Conservation (phyloP, 148 eudicot genomes). For the Rhododendron simsii region DNA sequence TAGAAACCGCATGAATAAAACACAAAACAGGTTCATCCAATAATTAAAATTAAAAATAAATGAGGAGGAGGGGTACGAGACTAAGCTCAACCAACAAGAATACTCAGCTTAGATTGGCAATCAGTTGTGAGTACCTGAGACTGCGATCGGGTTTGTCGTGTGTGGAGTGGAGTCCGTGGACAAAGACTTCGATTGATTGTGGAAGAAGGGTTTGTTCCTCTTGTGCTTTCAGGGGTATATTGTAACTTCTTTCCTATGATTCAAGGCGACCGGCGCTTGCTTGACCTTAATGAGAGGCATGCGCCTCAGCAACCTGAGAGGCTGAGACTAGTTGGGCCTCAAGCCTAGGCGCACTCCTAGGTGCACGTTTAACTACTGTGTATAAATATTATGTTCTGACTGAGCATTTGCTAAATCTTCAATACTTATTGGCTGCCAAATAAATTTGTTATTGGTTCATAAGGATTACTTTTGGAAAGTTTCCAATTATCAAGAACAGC, state of each 20-base stretch:
- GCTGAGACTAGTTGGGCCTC: background rate
- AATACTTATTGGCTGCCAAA: background rate
- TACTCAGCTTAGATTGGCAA: background rate
- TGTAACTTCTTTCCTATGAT: background rate
- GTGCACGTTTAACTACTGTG: background rate
- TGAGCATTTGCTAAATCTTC: background rate
- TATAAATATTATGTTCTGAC: background rate
- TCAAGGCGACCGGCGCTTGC: background rate
- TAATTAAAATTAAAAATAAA: background rate
- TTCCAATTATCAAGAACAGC: conserved; percentile 2
- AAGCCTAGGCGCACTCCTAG: background rate
- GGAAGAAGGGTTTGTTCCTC: background rate
- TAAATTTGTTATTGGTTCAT: background rate
- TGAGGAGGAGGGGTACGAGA: background rate
- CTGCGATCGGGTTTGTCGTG: background rate
- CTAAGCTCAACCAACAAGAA: background rate
- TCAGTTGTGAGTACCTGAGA: background rate
- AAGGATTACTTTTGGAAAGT: background rate
- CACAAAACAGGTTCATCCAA: background rate
- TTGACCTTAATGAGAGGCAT: background rate
- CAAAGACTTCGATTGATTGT: background rate
- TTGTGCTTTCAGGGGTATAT: background rate
- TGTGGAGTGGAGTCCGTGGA: background rate
- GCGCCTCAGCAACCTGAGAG: background rate
- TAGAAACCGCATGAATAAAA: background rate